phyloP scores from a whole-genome alignment of 1,139 yeast genomes.

The Scheffersomyces illinoinensis region DNA sequence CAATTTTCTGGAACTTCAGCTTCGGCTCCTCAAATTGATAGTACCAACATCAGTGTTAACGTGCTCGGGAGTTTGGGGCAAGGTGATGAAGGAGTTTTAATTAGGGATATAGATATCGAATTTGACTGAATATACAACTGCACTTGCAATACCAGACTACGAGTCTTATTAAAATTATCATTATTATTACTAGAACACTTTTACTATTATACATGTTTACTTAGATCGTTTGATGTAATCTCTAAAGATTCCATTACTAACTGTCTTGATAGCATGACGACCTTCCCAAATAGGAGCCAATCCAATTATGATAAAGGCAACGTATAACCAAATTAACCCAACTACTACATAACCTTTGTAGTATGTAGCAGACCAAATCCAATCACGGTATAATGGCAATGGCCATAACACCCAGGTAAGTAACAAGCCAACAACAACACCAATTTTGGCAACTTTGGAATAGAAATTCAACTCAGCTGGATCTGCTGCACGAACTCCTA shows the following conservation, averaged over 20 bases:
- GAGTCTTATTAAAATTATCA: background rate
- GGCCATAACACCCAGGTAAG: slow-evolving; percentile 46
- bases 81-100: slow-evolving; percentile 61
- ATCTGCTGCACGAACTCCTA: background rate
- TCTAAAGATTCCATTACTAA: background rate
- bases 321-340: slow-evolving; percentile 38
- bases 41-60: slow-evolving; percentile 49
- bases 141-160: background rate
- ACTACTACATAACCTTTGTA: slow-evolving; percentile 43
- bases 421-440: slow-evolving; percentile 25
- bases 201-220: background rate
- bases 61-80: slow-evolving; percentile 58
- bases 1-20: slow-evolving; percentile 43
- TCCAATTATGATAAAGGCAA: slow-evolving; percentile 31
- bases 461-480: slow-evolving; percentile 15
- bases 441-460: slow-evolving; percentile 29
- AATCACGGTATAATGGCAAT: slow-evolving; percentile 45
- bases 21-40: slow-evolving; percentile 23
- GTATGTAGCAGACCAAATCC: slow-evolving; percentile 38
- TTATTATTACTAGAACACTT: no score
- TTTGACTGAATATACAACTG: background rate
- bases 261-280: background rate
- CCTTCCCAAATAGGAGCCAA: slow-evolving; percentile 24
- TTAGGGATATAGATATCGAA: slow-evolving; percentile 54
- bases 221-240: background rate